A percentile compares a stretch with the other conserved stretches of the same genome.
These are phyloP conservation scores for Cytospora mali DNA, from an alignment of 2,329 filamentous ascomycete genomes.

Conservation along the genomic window DNA sequence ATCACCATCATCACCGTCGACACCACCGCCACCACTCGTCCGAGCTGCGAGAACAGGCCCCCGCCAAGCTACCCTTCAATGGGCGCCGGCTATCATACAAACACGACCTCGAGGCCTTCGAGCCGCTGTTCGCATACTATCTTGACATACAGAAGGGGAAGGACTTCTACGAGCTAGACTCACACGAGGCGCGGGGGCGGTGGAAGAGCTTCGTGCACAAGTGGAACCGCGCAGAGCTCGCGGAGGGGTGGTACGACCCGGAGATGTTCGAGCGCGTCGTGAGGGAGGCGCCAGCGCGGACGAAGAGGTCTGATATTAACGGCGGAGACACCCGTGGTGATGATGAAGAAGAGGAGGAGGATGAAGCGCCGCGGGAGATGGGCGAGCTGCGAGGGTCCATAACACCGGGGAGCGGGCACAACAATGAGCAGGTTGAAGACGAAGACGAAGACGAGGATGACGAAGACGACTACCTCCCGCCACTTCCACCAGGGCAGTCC, in stretches of 20 bases:
- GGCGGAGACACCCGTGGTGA: neutral
- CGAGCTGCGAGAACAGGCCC: neutral
- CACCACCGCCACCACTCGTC: neutral
- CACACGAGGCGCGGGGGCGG: slow-evolving; percentile 75
- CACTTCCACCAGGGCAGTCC: slow-evolving; percentile 50
- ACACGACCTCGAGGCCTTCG: slow-evolving; percentile 66
- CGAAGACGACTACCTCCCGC: slow-evolving; percentile 62
- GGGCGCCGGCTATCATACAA: slow-evolving; percentile 66
- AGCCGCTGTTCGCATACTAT: slow-evolving; percentile 78
- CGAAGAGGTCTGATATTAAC: neutral
- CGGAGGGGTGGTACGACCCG: slow-evolving; percentile 92
- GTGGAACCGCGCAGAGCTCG: slow-evolving; percentile 89
- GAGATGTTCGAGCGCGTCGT: slow-evolving; percentile 55
- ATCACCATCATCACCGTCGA: neutral
- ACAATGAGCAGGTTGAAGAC: slow-evolving; percentile 29
- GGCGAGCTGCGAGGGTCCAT: slow-evolving; percentile 13
- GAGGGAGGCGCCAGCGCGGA: slow-evolving; percentile 6
- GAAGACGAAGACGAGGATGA: slow-evolving; percentile 52
- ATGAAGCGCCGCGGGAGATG: slow-evolving; percentile 35
- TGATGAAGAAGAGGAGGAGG: neutral
- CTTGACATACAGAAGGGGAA: slow-evolving; percentile 85
- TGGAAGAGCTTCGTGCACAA: slow-evolving; percentile 93
- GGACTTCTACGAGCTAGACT: slow-evolving; percentile 67
- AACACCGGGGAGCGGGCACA: slow-evolving; percentile 22
- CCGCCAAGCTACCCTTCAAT: slow-evolving; percentile 61